Conservation (phyloP, 345 rosid species). For the Rubroshorea leprosula region DNA sequence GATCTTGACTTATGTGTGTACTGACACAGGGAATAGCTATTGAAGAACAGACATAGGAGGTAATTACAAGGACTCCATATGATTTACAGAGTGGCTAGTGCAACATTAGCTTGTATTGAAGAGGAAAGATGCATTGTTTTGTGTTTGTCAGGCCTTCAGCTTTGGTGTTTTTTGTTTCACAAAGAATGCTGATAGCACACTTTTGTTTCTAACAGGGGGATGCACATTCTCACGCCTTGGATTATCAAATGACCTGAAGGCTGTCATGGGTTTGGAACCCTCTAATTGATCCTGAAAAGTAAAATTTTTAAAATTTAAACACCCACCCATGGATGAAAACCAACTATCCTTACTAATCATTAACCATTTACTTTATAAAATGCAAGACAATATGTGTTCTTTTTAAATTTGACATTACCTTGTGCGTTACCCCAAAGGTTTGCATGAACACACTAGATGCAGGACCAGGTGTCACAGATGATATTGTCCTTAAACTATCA, state of each 20-base stretch:
- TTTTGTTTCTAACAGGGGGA: constrained; percentile 71
- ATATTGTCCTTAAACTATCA: constrained; percentile 34
- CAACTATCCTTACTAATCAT: neutral
- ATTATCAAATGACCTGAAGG: constrained; percentile 64
- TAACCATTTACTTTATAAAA: constrained; percentile 17
- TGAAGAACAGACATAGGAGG: constrained; percentile 8
- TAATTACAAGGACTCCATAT: constrained; percentile 6
- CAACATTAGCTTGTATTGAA: constrained; percentile 1
- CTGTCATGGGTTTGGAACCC: constrained; percentile 45
- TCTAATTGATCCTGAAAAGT: constrained; percentile 55
- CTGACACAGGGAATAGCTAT: constrained; percentile 2
- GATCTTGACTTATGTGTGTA: constrained; percentile 4
- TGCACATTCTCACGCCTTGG: constrained; percentile 48
- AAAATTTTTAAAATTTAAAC: neutral
- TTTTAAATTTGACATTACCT: constrained; percentile 48
- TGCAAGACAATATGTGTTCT: constrained; percentile 18
- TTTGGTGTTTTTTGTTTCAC: constrained; percentile 69
- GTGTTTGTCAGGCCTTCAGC: constrained; percentile 64
- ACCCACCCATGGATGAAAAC: neutral
- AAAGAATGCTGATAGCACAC: constrained; percentile 84
- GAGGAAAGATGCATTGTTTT: constrained; percentile 30
- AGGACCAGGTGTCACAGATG: constrained; percentile 37
- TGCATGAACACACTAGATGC: constrained; percentile 41
- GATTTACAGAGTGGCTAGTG: constrained; percentile 9
- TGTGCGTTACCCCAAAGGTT: constrained; percentile 42